Evolutionary conservation across 192 early-diverging fungal species (phyloP).

Genomic region (Polychytrium aggregatum): DNA sequence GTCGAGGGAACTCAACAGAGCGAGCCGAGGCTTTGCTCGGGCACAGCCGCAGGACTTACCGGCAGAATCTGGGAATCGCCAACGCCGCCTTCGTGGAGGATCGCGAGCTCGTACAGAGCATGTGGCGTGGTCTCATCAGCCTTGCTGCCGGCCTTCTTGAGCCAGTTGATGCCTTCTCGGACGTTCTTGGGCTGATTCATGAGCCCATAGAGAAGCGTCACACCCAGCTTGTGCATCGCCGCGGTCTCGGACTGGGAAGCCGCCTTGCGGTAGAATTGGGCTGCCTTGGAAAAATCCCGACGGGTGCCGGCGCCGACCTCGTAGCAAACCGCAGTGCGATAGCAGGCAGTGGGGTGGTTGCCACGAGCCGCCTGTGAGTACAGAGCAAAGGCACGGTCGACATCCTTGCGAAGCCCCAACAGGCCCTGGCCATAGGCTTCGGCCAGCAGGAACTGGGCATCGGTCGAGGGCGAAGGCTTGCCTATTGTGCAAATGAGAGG

Average conservation of each 20-base stretch:
- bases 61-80: too few relatives aligned
- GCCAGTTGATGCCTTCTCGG: constrained; percentile 86
- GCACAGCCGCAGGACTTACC: too few relatives aligned
- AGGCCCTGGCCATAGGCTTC: constrained; percentile 79
- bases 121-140: constrained; percentile 88
- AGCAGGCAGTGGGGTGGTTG: constrained; percentile 82
- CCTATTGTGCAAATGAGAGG: constrained; percentile 8
- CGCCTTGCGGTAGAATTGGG: constrained; percentile 89
- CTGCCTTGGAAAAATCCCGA: constrained; percentile 61
- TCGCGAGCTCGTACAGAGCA: constrained; percentile 83
- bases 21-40: neutral
- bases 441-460: constrained; percentile 88
- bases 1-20: neutral
- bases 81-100: constrained; percentile 67
- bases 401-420: constrained; percentile 65
- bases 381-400: constrained; percentile 78
- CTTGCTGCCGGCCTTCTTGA: constrained; percentile 82
- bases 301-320: constrained; percentile 92
- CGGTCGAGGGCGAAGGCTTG: constrained; percentile 65
- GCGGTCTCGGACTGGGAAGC: constrained; percentile 82
- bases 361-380: constrained; percentile 91
- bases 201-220: constrained; percentile 79
- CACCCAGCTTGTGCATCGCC: constrained; percentile 95
- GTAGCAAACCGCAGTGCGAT: constrained; percentile 91
- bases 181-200: constrained; percentile 66